These are phyloP conservation scores for Cynara cardunculus DNA, from an alignment of 129 eudicot genomes.

Conservation along the genomic window DNA sequence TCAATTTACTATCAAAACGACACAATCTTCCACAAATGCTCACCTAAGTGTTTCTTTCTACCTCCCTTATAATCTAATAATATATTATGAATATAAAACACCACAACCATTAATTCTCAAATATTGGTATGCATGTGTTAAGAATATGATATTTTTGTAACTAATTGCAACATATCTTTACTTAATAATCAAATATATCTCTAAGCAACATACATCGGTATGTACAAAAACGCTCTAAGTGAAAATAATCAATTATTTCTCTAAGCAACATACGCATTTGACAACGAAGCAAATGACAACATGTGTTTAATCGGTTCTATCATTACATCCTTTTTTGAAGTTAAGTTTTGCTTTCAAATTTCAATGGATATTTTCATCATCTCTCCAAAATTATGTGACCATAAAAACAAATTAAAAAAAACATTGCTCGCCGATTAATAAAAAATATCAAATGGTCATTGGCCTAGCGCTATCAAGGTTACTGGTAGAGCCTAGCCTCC, in stretches of 20 bases:
- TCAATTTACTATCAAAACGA: too few species aligned
- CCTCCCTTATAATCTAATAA: too few species aligned
- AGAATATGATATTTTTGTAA: neutral
- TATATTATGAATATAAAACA: too few species aligned
- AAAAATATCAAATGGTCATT: neutral
- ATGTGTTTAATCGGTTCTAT: neutral
- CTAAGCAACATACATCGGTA: neutral
- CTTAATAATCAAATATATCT: neutral
- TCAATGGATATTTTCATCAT: neutral
- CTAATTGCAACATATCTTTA: neutral
- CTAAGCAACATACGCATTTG: neutral
- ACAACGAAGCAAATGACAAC: neutral
- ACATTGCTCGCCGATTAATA: neutral
- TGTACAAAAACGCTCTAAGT: neutral
- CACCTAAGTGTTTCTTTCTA: too few species aligned
- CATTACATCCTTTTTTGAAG: neutral
- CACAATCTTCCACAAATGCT: too few species aligned
- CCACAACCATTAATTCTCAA: too few species aligned
- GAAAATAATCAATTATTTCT: too few species aligned
- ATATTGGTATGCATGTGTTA: neutral
- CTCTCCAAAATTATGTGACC: neutral
- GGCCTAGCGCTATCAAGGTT: neutral
- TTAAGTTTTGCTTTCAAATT: too few species aligned
- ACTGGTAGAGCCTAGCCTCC: neutral
- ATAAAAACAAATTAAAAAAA: neutral